Conservation (phyloP, 2,329 filamentous ascomycete genomes). For the Ophioceras dolichostomum region DNA sequence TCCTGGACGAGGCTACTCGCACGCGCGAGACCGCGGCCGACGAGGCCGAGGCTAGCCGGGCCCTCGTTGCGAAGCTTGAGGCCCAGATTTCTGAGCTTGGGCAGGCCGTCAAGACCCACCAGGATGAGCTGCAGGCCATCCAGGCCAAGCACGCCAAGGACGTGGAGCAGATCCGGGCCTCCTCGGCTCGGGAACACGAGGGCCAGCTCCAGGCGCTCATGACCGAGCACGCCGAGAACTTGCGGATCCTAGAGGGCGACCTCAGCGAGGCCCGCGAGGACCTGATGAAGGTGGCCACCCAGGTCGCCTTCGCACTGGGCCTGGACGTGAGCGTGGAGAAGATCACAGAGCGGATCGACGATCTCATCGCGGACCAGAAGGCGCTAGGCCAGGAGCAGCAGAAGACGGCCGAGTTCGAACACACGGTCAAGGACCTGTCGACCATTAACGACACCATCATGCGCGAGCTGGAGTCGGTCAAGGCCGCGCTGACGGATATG, state of each 20-base stretch:
- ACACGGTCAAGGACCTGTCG: conserved; percentile 41
- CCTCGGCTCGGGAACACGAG: conserved; percentile 43
- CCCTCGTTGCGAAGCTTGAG: conserved; percentile 40
- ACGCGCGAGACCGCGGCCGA: conserved; percentile 13
- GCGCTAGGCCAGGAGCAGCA: conserved; percentile 46
- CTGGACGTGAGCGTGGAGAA: conserved; percentile 56
- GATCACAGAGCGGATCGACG: conserved; percentile 48
- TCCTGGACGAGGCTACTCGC: conserved; percentile 49
- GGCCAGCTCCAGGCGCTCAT: conserved; percentile 45
- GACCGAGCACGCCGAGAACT: conserved; percentile 44
- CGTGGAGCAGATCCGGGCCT: conserved; percentile 31
- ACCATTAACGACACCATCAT: conserved; percentile 46
- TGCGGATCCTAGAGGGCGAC: conserved; percentile 46
- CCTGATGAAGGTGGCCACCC: conserved; percentile 49
- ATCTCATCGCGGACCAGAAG: conserved; percentile 45
- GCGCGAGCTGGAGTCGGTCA: conserved; percentile 50
- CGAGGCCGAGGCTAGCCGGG: conserved; percentile 31
- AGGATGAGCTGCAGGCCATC: conserved; percentile 37
- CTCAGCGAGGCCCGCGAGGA: conserved; percentile 54
- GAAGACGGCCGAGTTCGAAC: conserved; percentile 44
- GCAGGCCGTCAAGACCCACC: conserved; percentile 39
- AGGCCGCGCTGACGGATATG: conserved; percentile 39
- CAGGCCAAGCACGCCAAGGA: conserved; percentile 37
- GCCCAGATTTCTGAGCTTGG: conserved; percentile 49
- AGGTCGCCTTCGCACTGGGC: conserved; percentile 47